Conservation (phyloP, 495 filamentous ascomycete genomes). For the Annulohypoxylon stygium region DNA sequence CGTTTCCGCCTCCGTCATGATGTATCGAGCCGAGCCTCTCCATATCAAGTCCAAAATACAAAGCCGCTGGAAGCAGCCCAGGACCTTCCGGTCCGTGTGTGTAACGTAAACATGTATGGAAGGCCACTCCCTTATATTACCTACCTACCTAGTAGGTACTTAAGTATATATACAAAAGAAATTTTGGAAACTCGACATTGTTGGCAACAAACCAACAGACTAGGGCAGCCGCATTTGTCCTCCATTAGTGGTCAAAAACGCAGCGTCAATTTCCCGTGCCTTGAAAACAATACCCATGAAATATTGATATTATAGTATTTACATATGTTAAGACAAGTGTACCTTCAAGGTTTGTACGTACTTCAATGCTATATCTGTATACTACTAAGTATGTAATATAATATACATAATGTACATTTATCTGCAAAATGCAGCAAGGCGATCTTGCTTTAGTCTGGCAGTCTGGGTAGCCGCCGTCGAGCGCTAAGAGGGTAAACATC, state of each 20-base stretch:
- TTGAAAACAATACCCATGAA: conserved; percentile 10
- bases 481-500: conserved; percentile 32
- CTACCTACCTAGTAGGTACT: not conserved
- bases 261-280: conserved; percentile 12
- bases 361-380: too few relatives aligned
- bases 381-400: too few relatives aligned
- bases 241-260: conserved; percentile 25
- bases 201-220: conserved; percentile 8
- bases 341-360: not conserved
- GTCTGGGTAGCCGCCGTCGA: conserved; percentile 23
- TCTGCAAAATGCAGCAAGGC: conserved; percentile 48
- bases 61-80: conserved; percentile 15
- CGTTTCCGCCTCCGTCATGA: not conserved
- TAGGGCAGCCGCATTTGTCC: conserved; percentile 36
- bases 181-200: not conserved
- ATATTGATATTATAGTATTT: not conserved
- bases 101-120: conserved; percentile 14
- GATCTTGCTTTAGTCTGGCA: conserved; percentile 48
- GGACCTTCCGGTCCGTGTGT: conserved; percentile 7
- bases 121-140: not conserved
- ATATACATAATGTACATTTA: conserved; percentile 8
- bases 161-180: not conserved
- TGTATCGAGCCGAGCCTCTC: conserved; percentile 18
- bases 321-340: not conserved
- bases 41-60: not conserved